These are phyloP conservation scores for Globisporangium megalacanthum DNA, from an alignment of 352 stramenopile genomes.

Conservation along the genomic window DNA sequence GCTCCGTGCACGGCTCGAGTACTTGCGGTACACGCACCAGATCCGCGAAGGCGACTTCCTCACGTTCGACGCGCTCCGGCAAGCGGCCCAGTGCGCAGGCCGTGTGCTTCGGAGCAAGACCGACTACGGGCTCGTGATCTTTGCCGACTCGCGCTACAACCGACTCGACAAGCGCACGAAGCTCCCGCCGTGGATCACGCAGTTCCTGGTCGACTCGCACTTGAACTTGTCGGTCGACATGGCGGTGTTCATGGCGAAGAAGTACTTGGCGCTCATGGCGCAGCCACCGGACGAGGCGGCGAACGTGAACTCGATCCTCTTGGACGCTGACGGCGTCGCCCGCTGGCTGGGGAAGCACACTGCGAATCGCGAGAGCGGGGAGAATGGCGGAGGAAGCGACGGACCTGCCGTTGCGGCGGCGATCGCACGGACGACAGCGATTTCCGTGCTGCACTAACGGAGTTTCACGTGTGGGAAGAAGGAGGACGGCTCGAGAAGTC, in stretches of 20 bases:
- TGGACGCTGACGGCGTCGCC: constrained; percentile 88
- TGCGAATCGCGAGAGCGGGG: neutral
- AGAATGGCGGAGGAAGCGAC: neutral
- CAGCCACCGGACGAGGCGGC: constrained; percentile 91
- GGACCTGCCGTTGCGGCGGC: neutral
- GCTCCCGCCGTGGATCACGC: constrained; percentile 97
- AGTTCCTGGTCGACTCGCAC: constrained; percentile 95
- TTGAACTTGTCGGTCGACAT: constrained; percentile 97
- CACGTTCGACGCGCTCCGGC: constrained; percentile 98
- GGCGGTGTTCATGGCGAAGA: constrained; percentile 92
- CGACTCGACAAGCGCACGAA: constrained; percentile 97
- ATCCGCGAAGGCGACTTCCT: constrained; percentile 96
- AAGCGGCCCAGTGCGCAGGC: constrained; percentile 97
- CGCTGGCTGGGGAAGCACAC: constrained; percentile 57
- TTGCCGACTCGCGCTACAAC: constrained; percentile 98
- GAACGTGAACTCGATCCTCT: constrained; percentile 91
- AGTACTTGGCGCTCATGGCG: constrained; percentile 96
- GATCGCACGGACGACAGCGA: neutral
- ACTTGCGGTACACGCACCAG: constrained; percentile 92
- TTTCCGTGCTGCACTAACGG: constrained; percentile 6
- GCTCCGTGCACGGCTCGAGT: constrained; percentile 94
- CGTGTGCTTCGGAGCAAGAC: constrained; percentile 98
- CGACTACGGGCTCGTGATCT: constrained; percentile 99
- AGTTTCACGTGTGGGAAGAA: neutral
- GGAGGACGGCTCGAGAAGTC: no score